These are phyloP conservation scores for Daldinia caldariorum DNA, from an alignment of 495 filamentous ascomycete genomes.

Conservation along the genomic window DNA sequence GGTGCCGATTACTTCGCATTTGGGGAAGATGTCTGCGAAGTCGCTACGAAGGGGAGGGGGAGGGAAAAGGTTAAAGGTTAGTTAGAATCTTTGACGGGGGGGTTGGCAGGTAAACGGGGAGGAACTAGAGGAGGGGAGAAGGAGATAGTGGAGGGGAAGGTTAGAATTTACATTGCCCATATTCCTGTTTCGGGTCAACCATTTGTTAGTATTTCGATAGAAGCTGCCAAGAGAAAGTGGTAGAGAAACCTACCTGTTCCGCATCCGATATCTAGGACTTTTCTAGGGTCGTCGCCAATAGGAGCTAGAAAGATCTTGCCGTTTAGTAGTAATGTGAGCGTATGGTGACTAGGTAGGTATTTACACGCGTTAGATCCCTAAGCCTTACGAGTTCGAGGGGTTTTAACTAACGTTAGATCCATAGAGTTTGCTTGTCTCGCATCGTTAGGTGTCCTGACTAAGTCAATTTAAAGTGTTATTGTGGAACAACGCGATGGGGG, in stretches of 20 bases:
- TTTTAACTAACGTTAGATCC: not conserved
- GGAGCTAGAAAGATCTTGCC: not conserved
- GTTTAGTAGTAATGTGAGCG: not conserved
- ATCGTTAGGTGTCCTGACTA: not conserved
- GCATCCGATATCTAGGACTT: not conserved
- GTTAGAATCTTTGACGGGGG: not conserved
- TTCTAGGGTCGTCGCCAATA: not conserved
- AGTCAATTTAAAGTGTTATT: not conserved
- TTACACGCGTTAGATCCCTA: not conserved
- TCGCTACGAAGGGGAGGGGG: conserved; percentile 31
- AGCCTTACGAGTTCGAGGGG: not conserved
- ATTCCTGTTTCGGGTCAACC: not conserved
- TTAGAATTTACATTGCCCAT: conserved; percentile 1
- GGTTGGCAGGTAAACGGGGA: not conserved
- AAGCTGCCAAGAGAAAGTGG: not conserved
- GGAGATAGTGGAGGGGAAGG: not conserved
- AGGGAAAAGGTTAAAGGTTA: not conserved
- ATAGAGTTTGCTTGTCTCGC: conserved; percentile 1
- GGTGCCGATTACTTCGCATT: conserved; percentile 68
- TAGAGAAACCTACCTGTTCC: not conserved
- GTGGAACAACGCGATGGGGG: too few species aligned
- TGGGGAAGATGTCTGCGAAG: conserved; percentile 60
- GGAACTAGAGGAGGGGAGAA: not conserved
- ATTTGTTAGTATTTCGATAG: not conserved
- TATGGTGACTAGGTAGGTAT: not conserved